Evolutionary conservation across 352 stramenopile species (phyloP), one percentile per base, ranked within the genome.

Genomic region (Phytophthora lateralis): DNA sequence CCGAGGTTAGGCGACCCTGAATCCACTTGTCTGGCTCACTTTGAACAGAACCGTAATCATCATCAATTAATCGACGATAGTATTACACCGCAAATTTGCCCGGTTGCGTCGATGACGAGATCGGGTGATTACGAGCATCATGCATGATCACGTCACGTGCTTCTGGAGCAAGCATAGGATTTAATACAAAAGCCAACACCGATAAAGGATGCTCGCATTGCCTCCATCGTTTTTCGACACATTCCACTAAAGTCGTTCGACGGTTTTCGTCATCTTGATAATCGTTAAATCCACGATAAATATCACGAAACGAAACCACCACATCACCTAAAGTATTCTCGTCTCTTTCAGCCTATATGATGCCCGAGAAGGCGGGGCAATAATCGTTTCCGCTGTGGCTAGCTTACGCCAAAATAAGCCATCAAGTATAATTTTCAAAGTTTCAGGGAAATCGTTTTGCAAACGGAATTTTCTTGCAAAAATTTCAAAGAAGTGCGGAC

Each of bases 401-500:
- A 48, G 5, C 10, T 18, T 34, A 18, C 24, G 11, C 42, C 42
- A 48, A 10, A 48, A 48, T 10, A 7, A 30, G 15, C 3, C 20
- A 26, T 48, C 34, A 48, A 11, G 1, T 24, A n/a, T n/a, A 4
- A 34, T 12, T 15, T 48, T 48, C 11, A 48, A 26, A 0, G 20
- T 18, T 3, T 26, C 12, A 2, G 42, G 11, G 3, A 48, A 48
- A 48, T 48, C 42, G 0, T 18, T 48, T 6, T 30, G 11, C 7
- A 26, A 1, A 6, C 44, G 21, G 26, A 39, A 60, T 34, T 37
- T 60, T 6, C 30, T 51, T 2, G 9, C 18, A 1, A 60, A 14
- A 29, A 44, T 60, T 30, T 26, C 10, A 46, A 18, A 7, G 29
- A 50, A 2, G 38, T 50, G 6, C 38, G 51, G 44, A 59, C 51